These are phyloP conservation scores for Tolypocladium sp. DNA, from an alignment of 2,329 filamentous ascomycete species.

Conservation along the genomic window DNA sequence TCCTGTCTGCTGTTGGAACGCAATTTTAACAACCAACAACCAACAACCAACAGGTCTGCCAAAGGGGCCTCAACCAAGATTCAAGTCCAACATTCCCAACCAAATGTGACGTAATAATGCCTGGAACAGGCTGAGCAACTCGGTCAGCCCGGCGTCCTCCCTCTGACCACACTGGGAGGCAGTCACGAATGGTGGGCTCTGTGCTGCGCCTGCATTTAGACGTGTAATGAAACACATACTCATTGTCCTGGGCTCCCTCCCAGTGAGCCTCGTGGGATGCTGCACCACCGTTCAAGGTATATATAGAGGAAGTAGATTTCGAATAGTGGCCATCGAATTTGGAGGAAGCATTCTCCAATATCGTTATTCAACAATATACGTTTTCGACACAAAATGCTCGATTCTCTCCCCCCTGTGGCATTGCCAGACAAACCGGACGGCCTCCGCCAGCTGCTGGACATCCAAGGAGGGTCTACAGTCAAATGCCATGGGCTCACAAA, in stretches of 20 bases:
- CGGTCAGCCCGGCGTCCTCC: neutral
- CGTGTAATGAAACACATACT: too few relatives aligned
- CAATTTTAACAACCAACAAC: too few relatives aligned
- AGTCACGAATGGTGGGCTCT: neutral
- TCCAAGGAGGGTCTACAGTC: neutral
- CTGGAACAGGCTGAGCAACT: neutral
- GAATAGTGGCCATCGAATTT: neutral
- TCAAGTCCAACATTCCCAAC: too few relatives aligned
- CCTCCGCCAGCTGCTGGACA: neutral
- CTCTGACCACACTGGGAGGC: neutral
- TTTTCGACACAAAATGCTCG: neutral
- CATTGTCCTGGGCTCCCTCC: neutral
- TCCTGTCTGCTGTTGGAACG: too few relatives aligned
- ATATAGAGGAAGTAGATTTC: neutral
- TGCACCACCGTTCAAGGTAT: too few relatives aligned
- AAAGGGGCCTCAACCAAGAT: too few relatives aligned
- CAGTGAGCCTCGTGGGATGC: neutral
- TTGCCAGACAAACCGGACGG: neutral
- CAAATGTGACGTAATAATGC: neutral
- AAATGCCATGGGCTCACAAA: neutral
- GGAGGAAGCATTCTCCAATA: neutral
- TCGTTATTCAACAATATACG: neutral
- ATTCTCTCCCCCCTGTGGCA: too few relatives aligned
- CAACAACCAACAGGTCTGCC: too few relatives aligned
- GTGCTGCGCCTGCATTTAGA: too few relatives aligned